A percentile compares a stretch with the other conserved stretches of the same genome.
phyloP scores from a whole-genome alignment of 257 asterid genomes.

The Solanum etuberosum region DNA sequence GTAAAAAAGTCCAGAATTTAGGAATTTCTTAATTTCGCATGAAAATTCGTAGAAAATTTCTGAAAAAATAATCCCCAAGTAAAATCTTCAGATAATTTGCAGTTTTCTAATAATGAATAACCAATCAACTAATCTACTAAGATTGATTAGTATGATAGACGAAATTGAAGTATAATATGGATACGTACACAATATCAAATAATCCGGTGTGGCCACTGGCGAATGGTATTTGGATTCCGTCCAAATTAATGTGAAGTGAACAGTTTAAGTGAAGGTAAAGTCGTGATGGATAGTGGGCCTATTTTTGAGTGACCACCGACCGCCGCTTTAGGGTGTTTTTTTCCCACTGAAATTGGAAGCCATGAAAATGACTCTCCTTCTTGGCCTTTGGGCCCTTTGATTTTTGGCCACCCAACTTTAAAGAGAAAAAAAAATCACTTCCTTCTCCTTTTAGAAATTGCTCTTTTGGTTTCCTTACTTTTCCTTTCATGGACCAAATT shows the following conservation, averaged over 20 bases:
- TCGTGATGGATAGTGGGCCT: neutral
- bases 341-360: neutral
- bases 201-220: neutral
- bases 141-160: too few relatives aligned
- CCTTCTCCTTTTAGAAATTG: neutral
- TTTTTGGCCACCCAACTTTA: neutral
- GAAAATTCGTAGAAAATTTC: too few relatives aligned
- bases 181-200: neutral
- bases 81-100: too few relatives aligned
- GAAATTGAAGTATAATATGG: too few relatives aligned
- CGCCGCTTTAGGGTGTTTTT: conserved; percentile 4
- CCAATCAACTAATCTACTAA: too few relatives aligned
- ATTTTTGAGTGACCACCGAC: neutral
- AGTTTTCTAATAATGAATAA: too few relatives aligned
- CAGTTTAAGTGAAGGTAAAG: neutral
- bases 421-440: neutral
- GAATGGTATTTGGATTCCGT: neutral
- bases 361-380: neutral
- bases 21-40: too few relatives aligned
- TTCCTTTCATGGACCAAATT: neutral
- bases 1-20: too few relatives aligned
- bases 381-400: neutral
- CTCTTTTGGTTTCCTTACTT: neutral
- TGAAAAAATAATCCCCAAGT: too few relatives aligned
- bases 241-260: neutral